Base-by-base conservation (phyloP, 352 stramenopile genomes). In the Plasmopara halstedii region DNA sequence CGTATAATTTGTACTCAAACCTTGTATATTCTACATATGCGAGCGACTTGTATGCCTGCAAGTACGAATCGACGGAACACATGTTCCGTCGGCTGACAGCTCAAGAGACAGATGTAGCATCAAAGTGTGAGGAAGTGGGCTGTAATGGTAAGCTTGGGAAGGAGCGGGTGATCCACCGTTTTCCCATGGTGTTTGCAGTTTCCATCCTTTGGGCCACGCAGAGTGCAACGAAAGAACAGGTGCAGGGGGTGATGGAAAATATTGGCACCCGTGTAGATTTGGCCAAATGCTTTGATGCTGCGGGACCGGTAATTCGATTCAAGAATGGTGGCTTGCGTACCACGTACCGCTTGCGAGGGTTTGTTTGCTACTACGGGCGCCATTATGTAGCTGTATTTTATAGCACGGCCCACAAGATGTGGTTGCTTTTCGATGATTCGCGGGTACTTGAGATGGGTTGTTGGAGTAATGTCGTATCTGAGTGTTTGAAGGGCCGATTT, bases 351-450 rank as follows among this genome's bases (percentile, higher is more conserved):
- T 62, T 92, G 40, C 73, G 74, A 10, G 81, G 81, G 3, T 83
- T 92, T 51, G 81, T 92, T 22, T 92, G 81, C 52, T 92, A 92
- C 50, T 92, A 92, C 40, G 81, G 81, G 1, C 70, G 66, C 3
- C 81, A 92, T 50, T 92, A 92, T 48, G 73, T 92, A 27, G 76
- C 81, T 11, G 53, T 90, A 3, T 92, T 92, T 38, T 90, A 88
- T 69, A 85, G 67, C 46, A 92, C 78, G 26, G 78, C 80, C 7
- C 81, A 92, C 63, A 83, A 88, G 37, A 83, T 83, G 57, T 92
- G 81, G 81, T 48, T 90, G n/a, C 68, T 92, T 23, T 90, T 92
- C 38, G 81, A 92, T 29, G 81, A 92, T 42, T 88, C 65, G 19
- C 78, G 75, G 13, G 81, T 92, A 18, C 58, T 84, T 2, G 75